These are phyloP conservation scores for Tolypocladium capitatum DNA, from an alignment of 2,329 filamentous ascomycete species.

Conservation along the genomic window DNA sequence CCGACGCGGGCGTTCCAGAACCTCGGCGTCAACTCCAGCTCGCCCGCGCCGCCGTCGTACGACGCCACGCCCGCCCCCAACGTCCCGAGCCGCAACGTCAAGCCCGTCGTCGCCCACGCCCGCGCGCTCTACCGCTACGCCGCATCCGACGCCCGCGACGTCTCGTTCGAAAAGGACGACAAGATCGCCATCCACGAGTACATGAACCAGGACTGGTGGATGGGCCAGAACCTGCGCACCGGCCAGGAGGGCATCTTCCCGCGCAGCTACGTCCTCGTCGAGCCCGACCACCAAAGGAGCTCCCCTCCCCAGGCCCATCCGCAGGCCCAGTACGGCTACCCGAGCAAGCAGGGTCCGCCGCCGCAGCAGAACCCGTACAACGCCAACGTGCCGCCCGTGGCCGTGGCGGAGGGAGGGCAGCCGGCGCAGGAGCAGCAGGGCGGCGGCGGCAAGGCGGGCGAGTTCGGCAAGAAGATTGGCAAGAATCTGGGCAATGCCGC, in stretches of 20 bases:
- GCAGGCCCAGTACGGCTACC: slow-evolving; percentile 26
- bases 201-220: slow-evolving; percentile 97
- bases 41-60: slow-evolving; percentile 38
- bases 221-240: slow-evolving; percentile 73
- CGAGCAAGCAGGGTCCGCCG: slow-evolving; percentile 26
- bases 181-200: slow-evolving; percentile 70
- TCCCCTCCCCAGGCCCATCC: slow-evolving; percentile 10
- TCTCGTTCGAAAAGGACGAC: slow-evolving; percentile 71
- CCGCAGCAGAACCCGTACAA: slow-evolving; percentile 50
- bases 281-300: slow-evolving; percentile 42
- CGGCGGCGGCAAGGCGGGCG: slow-evolving; percentile 44
- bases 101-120: slow-evolving; percentile 56
- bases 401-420: slow-evolving; percentile 47
- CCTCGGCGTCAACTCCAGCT: slow-evolving; percentile 20
- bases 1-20: slow-evolving; percentile 28
- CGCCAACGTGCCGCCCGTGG: slow-evolving; percentile 59
- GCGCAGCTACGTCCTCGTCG: slow-evolving; percentile 70
- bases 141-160: slow-evolving; percentile 66
- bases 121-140: slow-evolving; percentile 75
- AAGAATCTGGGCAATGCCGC: slow-evolving; percentile 75
- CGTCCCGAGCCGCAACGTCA: slow-evolving; percentile 29
- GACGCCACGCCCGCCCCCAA: slow-evolving; percentile 29
- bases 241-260: slow-evolving; percentile 88
- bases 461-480: slow-evolving; percentile 86
- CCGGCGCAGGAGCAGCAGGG: slow-evolving; percentile 25